A percentile compares a stretch with the other conserved stretches of the same genome.
Evolutionary conservation across 495 filamentous ascomycete species (phyloP).

Genomic region (Annulohypoxylon moriforme): DNA sequence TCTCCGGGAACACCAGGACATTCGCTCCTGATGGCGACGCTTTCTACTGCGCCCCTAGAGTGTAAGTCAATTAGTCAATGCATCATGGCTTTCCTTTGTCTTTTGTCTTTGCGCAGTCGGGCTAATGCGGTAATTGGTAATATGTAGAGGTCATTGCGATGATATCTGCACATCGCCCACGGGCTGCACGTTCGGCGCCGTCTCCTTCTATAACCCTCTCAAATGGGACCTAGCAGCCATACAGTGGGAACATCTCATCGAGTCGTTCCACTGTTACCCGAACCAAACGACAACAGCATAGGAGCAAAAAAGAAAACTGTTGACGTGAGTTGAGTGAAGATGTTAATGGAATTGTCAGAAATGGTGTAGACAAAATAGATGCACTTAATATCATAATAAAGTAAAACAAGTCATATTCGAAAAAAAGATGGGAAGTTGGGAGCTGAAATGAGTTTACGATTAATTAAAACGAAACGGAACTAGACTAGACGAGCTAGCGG

Average conservation of each 20-base stretch:
- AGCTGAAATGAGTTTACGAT: conserved; percentile 2
- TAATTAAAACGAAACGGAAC: background rate
- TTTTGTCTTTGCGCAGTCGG: background rate
- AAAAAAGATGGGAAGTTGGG: background rate
- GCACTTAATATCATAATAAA: conserved; percentile 4
- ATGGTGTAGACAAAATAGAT: conserved; percentile 21
- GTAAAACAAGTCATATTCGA: background rate
- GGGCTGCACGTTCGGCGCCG: conserved; percentile 57
- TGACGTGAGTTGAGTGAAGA: background rate
- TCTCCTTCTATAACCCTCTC: conserved; percentile 49
- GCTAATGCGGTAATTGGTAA: conserved; percentile 28
- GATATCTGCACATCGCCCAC: conserved; percentile 56
- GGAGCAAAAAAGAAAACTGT: background rate
- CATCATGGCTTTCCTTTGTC: background rate
- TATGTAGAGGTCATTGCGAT: conserved; percentile 46
- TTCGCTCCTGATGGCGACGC: conserved; percentile 56
- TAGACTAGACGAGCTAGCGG: background rate
- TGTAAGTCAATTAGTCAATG: conserved; percentile 39
- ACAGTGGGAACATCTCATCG: conserved; percentile 51
- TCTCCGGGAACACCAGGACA: conserved; percentile 50
- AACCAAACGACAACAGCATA: conserved; percentile 36
- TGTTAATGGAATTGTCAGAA: conserved; percentile 20
- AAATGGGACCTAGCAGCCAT: conserved; percentile 54
- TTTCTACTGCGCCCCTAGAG: conserved; percentile 55
- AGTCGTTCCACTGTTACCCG: conserved; percentile 53